These are phyloP conservation scores for Diaporthe citriasiana DNA, from an alignment of 2,329 filamentous ascomycete species.

Conservation along the genomic window DNA sequence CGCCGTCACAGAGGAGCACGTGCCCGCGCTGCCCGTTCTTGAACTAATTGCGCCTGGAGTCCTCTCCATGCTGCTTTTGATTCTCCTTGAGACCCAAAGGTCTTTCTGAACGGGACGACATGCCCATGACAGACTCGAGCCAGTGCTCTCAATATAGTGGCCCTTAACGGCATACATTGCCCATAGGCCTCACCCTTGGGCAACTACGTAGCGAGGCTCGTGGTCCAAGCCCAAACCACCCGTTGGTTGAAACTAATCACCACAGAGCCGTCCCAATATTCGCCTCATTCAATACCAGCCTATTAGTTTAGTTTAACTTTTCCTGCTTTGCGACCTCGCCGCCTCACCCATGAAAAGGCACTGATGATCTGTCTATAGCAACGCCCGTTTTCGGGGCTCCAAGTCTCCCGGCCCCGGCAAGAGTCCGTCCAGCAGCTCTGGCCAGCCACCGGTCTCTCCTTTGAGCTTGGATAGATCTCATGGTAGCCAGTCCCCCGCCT, in stretches of 20 bases:
- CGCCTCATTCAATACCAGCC: conserved; percentile 1
- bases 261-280: conserved; percentile 21
- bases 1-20: conserved; percentile 13
- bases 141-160: not conserved
- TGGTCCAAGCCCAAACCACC: not conserved
- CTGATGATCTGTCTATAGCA: conserved; percentile 54
- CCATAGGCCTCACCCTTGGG: not conserved
- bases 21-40: not conserved
- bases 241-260: not conserved
- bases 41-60: not conserved
- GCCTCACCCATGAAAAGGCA: conserved; percentile 29
- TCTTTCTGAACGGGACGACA: not conserved
- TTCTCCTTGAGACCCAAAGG: not conserved
- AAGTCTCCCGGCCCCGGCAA: conserved; percentile 66
- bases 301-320: conserved; percentile 35
- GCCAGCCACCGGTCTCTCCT: conserved; percentile 45
- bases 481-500: conserved; percentile 60
- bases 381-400: conserved; percentile 71
- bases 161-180: not conserved
- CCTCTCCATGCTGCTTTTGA: not conserved
- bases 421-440: conserved; percentile 64
- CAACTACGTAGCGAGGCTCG: not conserved
- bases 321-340: conserved; percentile 27
- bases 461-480: conserved; percentile 56
- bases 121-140: not conserved